Conservation (phyloP, 1,139 yeast species). For the Kodamaea sp. region DNA sequence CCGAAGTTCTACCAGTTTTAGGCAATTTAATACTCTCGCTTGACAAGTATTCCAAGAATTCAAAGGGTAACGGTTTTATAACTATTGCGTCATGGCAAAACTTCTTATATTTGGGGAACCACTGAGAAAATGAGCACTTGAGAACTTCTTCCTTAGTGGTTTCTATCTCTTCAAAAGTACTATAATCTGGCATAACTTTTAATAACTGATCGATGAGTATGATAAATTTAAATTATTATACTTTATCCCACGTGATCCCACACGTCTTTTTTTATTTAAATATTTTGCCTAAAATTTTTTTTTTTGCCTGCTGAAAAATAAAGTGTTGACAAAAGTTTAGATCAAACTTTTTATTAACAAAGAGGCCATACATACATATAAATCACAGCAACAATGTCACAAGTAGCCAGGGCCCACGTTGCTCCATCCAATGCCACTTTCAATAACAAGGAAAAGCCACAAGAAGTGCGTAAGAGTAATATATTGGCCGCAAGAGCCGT, state of each 20-base stretch:
- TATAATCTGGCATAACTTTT: constrained; percentile 4
- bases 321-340: neutral
- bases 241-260: neutral
- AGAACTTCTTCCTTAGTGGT: constrained; percentile 50
- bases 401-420: constrained; percentile 21
- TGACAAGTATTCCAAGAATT: constrained; percentile 65
- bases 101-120: constrained; percentile 59
- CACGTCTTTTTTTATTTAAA: neutral
- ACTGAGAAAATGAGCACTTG: constrained; percentile 66
- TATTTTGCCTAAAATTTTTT: neutral
- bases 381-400: constrained; percentile 13
- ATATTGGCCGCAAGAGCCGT: constrained; percentile 96
- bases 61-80: constrained; percentile 60
- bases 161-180: constrained; percentile 32
- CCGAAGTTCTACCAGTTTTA: constrained; percentile 33
- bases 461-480: constrained; percentile 90
- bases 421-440: constrained; percentile 83
- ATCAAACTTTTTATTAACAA: neutral
- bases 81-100: constrained; percentile 53
- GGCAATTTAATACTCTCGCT: constrained; percentile 79
- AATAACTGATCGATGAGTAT: neutral
- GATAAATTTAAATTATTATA: neutral
- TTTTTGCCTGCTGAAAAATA: neutral
- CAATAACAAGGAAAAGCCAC: constrained; percentile 94
- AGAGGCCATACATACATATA: neutral